phyloP scores from a whole-genome alignment of 140 eudicot species.

The Ambrosia hybrid region DNA sequence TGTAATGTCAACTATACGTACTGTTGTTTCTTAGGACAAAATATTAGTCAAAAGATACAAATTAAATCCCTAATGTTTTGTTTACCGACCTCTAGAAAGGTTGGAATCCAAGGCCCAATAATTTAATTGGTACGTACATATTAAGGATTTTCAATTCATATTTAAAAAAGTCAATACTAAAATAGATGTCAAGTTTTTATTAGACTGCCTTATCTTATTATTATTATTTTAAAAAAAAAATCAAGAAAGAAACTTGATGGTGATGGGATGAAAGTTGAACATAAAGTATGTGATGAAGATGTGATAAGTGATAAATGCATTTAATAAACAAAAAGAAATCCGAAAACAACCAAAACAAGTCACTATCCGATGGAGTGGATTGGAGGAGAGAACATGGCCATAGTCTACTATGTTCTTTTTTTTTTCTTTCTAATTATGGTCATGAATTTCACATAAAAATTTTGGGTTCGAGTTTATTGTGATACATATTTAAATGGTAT shows the following conservation, averaged over 20 bases:
- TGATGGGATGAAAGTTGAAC: slow-evolving; percentile 35
- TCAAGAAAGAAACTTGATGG: slow-evolving; percentile 13
- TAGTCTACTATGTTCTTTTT: slow-evolving; percentile 10
- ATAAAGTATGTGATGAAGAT: slow-evolving; percentile 38
- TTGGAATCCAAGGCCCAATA: neutral
- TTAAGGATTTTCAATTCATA: neutral
- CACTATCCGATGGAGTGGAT: slow-evolving; percentile 29
- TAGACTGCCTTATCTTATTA: neutral
- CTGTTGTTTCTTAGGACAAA: neutral
- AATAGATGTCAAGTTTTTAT: neutral
- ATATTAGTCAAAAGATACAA: neutral
- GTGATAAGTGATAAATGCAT: slow-evolving; percentile 21
- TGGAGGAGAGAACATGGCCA: slow-evolving; percentile 35
- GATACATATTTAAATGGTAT: neutral
- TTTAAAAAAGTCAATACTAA: slow-evolving; percentile 8
- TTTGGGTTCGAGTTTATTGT: neutral
- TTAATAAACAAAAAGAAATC: slow-evolving; percentile 20
- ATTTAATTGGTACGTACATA: neutral
- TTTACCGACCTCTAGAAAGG: neutral
- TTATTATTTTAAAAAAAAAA: too few relatives aligned
- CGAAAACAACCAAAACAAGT: slow-evolving; percentile 31
- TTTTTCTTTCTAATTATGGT: slow-evolving; percentile 2
- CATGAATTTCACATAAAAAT: neutral
- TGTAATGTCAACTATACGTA: too few relatives aligned
- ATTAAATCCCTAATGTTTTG: neutral